A percentile compares a stretch with the other conserved stretches of the same genome.
phyloP scores from a whole-genome alignment of 495 filamentous ascomycete species.

The Penicillium tannophilum region DNA sequence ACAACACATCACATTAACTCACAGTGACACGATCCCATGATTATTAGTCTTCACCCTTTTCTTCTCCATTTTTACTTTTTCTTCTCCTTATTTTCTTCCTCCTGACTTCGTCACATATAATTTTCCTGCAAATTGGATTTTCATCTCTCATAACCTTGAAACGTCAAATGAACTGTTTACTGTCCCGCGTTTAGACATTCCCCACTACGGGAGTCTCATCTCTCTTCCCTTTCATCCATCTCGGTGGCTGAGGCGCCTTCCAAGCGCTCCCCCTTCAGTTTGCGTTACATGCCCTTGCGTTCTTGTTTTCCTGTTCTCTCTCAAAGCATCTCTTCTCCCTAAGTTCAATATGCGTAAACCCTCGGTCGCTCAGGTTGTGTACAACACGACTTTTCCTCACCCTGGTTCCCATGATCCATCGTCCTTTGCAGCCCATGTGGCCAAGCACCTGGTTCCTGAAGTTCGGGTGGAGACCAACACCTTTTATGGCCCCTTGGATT shows the following conservation, averaged over 20 bases:
- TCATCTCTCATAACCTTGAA: background rate
- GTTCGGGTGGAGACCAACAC: slow-evolving; percentile 81
- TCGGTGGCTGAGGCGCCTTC: slow-evolving; percentile 7
- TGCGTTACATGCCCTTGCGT: background rate
- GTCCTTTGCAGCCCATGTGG: slow-evolving; percentile 60
- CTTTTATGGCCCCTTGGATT: slow-evolving; percentile 85
- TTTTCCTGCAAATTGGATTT: too few species aligned
- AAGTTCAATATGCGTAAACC: slow-evolving; percentile 59
- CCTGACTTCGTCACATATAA: background rate
- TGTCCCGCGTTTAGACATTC: slow-evolving; percentile 1
- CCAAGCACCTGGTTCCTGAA: slow-evolving; percentile 78
- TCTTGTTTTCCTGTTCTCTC: slow-evolving; percentile 16
- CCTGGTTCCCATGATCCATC: slow-evolving; percentile 57
- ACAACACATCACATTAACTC: slow-evolving; percentile 9
- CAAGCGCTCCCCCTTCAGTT: slow-evolving; percentile 2
- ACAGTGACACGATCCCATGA: slow-evolving; percentile 5
- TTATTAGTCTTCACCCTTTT: background rate
- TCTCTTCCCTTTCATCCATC: background rate
- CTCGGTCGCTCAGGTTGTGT: slow-evolving; percentile 56
- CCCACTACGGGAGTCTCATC: slow-evolving; percentile 6
- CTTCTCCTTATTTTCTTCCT: background rate
- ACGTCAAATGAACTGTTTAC: slow-evolving; percentile 5
- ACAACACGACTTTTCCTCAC: slow-evolving; percentile 58
- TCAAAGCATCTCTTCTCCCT: slow-evolving; percentile 7
- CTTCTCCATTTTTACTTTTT: background rate